These are phyloP conservation scores for Phialophora tarda DNA, from an alignment of 2,329 filamentous ascomycete genomes.

Conservation along the genomic window DNA sequence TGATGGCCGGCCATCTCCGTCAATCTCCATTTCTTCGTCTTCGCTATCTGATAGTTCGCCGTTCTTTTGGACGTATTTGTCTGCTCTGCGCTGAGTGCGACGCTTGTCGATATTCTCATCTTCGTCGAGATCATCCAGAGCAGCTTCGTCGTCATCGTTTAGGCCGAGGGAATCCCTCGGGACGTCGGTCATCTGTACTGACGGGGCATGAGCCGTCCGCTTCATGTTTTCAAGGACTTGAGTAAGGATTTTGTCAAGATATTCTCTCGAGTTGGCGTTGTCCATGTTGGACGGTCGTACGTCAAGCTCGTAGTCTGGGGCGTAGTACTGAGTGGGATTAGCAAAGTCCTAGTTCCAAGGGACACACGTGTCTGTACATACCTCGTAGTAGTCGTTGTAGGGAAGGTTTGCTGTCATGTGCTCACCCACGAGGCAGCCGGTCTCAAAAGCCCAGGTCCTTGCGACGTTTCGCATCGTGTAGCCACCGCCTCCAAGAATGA, in stretches of 20 bases:
- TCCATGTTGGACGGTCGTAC: constrained; percentile 75
- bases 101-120: constrained; percentile 85
- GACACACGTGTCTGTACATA: constrained; percentile 39
- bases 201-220: constrained; percentile 66
- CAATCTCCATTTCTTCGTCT: constrained; percentile 73
- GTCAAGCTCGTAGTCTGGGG: constrained; percentile 71
- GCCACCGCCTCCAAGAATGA: constrained; percentile 70
- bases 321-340: constrained; percentile 62
- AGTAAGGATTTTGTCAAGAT: constrained; percentile 69
- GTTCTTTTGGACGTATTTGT: constrained; percentile 75
- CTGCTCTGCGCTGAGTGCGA: constrained; percentile 80
- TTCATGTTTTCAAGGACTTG: constrained; percentile 71
- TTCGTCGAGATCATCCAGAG: constrained; percentile 74
- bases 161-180: constrained; percentile 63
- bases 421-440: constrained; percentile 80
- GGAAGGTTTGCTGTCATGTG: constrained; percentile 82
- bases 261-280: constrained; percentile 71
- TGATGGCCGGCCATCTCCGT: constrained; percentile 76
- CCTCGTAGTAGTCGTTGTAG: constrained; percentile 94
- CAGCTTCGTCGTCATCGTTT: constrained; percentile 69
- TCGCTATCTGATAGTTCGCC: constrained; percentile 88
- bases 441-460: constrained; percentile 71
- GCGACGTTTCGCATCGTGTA: constrained; percentile 72
- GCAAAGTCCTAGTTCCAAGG: constrained; percentile 15
- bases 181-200: constrained; percentile 68